These are phyloP conservation scores for Psilocybe mexicana DNA, from an alignment of 1,284 basidiomycete genomes.

Conservation along the genomic window DNA sequence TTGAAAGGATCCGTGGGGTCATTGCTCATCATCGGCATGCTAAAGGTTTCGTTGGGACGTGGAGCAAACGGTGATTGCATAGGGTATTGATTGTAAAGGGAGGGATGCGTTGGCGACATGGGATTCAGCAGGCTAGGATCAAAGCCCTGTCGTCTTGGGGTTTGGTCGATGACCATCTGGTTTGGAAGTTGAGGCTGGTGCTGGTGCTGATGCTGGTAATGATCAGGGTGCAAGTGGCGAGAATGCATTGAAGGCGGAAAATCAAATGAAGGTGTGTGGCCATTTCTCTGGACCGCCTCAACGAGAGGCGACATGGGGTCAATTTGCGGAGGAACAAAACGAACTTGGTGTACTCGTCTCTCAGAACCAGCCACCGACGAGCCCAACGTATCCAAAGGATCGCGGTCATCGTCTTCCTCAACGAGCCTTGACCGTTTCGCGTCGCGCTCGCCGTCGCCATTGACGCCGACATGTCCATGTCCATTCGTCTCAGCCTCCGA, in stretches of 20 bases:
- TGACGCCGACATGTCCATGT: neutral
- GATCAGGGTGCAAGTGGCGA: constrained; percentile 9
- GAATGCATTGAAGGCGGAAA: constrained; percentile 11
- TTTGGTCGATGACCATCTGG: constrained; percentile 34
- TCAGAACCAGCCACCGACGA: constrained; percentile 33
- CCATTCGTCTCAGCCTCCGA: constrained; percentile 51
- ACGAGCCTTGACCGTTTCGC: constrained; percentile 58
- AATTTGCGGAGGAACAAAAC: constrained; percentile 37
- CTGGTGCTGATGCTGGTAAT: constrained; percentile 2
- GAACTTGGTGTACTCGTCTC: constrained; percentile 41
- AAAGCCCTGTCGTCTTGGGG: constrained; percentile 45
- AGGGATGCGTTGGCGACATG: constrained; percentile 6
- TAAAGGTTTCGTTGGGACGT: neutral
- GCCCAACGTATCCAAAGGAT: constrained; percentile 45
- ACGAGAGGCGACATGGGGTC: constrained; percentile 23
- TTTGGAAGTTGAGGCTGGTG: constrained; percentile 8
- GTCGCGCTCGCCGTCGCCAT: constrained; percentile 36
- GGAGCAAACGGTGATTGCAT: constrained; percentile 26
- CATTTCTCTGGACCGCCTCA: constrained; percentile 9
- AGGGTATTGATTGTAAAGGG: constrained; percentile 35
- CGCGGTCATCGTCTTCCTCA: constrained; percentile 45
- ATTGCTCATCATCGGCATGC: neutral
- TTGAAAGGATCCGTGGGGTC: constrained; percentile 21
- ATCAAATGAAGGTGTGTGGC: neutral
- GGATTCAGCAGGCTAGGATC: constrained; percentile 61